Evolutionary conservation across 2,329 filamentous ascomycete genomes (phyloP).

Genomic region (Aspergillus vadensis): DNA sequence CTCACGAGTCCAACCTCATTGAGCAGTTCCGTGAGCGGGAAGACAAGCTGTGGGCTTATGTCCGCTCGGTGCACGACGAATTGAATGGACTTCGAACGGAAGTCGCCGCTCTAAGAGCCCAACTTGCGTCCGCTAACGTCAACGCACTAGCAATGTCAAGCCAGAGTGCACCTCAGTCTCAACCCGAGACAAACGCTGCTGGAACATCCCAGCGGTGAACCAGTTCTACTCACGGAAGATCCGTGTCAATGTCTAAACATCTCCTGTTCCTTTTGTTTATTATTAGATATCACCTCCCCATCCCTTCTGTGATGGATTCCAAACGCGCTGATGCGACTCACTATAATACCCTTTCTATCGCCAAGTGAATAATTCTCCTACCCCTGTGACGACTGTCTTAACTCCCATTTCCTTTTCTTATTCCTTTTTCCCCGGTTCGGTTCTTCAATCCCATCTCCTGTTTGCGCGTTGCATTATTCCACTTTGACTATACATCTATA

Average conservation of each 20-base stretch:
- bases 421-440: not conserved
- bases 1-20: constrained; percentile 27
- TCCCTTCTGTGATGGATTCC: not conserved
- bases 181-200: constrained; percentile 14
- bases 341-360: constrained; percentile 9
- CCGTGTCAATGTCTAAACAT: not conserved
- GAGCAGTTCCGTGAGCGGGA: constrained; percentile 38
- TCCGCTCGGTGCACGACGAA: constrained; percentile 47
- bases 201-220: constrained; percentile 22
- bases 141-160: constrained; percentile 24
- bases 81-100: constrained; percentile 45
- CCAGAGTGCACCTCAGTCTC: constrained; percentile 18
- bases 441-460: not conserved
- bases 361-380: not conserved
- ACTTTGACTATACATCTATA: not conserved
- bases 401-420: not conserved
- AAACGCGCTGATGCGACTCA: not conserved
- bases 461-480: not conserved
- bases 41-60: constrained; percentile 48
- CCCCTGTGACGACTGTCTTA: not conserved
- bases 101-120: constrained; percentile 43
- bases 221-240: not conserved
- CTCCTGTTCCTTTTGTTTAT: not conserved
- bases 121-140: constrained; percentile 37
- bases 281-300: constrained; percentile 1